Evolutionary conservation across 1,284 basidiomycete species (phyloP), one percentile per base, ranked within the genome.

Genomic region (Pseudozyma hubeiensis): DNA sequence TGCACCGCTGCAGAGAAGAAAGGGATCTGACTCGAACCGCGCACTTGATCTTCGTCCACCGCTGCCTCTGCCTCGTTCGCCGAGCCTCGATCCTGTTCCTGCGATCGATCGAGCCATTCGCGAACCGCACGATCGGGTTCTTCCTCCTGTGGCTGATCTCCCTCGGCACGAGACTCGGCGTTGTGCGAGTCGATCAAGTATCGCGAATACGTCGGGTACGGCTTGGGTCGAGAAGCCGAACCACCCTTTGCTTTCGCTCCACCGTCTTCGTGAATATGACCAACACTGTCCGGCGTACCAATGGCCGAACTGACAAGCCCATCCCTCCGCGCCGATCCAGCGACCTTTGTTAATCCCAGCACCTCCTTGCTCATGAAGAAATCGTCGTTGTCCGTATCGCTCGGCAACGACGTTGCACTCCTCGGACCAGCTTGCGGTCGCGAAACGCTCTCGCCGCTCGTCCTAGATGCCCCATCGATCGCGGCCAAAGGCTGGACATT

Each of bases 341-440:
- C 69, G 1, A 57, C 69, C 44, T 64, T 63, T 5, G 55, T 56
- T n/a, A 63, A n/a, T 2, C 48, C 65, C 13, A 49, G 55, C 45
- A 68, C 48, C 29, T 64, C 61, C 17, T 57, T 74, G 45, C 53
- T 67, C 13, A 52, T 60, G 35, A 75, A 75, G 34, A 75, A 75
- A 35, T 75, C 72, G 10, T 75, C 72, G 48, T 51, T 53, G 46
- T 75, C 72, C 55, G 72, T 75, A 41, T 69, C 72, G 35, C 50
- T 54, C 16, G 53, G 57, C 35, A 65, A n/a, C n/a, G 61, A 64
- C 7, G 49, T 48, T 0, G 60, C 65, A 43, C 56, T 67, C 13
- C 59, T 55, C 1, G 64, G 52, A 7, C 47, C 64, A 19, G n/a
- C 47, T 31, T 41, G 43, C 1, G 19, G 35, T 11, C 65, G 39